A percentile compares a stretch with the other conserved stretches of the same genome.
These are phyloP conservation scores for Eucalyptus pauciflora DNA, from an alignment of 345 rosid species.

Conservation along the genomic window DNA sequence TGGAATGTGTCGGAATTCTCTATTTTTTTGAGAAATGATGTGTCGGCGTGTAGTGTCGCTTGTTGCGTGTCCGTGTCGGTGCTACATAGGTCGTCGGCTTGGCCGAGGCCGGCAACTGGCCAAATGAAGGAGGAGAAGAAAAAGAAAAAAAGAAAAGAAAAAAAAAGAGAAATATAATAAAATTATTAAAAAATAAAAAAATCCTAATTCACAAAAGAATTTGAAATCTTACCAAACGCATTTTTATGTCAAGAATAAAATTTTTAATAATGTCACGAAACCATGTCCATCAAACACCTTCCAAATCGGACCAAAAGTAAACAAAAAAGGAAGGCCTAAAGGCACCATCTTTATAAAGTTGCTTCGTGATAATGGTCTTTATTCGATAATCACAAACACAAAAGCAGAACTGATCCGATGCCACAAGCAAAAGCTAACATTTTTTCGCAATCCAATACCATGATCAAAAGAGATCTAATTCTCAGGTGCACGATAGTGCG, in stretches of 20 bases:
- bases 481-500: neutral
- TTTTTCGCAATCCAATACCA: neutral
- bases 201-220: too few relatives aligned
- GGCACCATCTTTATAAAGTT: neutral
- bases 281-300: neutral
- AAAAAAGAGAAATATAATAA: too few relatives aligned
- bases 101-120: fast-evolving
- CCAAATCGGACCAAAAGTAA: neutral
- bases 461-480: neutral
- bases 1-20: too few relatives aligned
- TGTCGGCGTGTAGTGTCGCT: too few relatives aligned
- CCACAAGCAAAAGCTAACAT: neutral
- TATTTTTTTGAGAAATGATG: too few relatives aligned
- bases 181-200: too few relatives aligned
- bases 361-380: neutral
- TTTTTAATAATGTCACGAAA: neutral
- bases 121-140: too few relatives aligned
- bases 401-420: neutral
- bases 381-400: neutral
- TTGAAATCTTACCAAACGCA: too few relatives aligned
- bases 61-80: too few relatives aligned
- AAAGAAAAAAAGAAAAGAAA: fast-evolving
- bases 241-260: too few relatives aligned
- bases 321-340: neutral
- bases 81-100: too few relatives aligned